phyloP scores from a whole-genome alignment of 352 stramenopile species.

The Phytophthora citrophthora region DNA sequence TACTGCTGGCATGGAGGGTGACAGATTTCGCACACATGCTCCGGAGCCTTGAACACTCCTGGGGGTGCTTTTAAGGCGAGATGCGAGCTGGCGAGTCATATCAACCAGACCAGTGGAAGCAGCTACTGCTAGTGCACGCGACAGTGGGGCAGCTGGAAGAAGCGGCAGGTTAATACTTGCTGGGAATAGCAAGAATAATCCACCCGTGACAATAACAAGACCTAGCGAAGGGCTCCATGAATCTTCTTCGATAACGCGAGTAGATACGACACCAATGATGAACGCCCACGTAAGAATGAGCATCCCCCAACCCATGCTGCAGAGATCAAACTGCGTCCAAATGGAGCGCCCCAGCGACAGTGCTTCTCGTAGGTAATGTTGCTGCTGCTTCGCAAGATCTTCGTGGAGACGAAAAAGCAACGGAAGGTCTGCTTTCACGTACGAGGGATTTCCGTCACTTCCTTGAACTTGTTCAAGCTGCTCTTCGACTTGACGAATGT shows the following conservation, averaged over 20 bases:
- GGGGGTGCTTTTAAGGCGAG: neutral
- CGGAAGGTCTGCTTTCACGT: conserved; percentile 35
- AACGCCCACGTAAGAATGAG: conserved; percentile 54
- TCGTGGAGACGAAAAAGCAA: conserved; percentile 43
- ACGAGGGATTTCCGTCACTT: neutral
- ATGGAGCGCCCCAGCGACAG: conserved; percentile 72
- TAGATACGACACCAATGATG: conserved; percentile 23
- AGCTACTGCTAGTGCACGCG: conserved; percentile 32
- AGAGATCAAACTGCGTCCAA: conserved; percentile 90
- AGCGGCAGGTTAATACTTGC: conserved; percentile 33
- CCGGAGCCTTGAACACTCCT: neutral
- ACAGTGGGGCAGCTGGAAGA: conserved; percentile 36
- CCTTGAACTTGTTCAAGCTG: conserved; percentile 31
- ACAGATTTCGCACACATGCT: neutral
- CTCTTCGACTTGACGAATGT: conserved; percentile 39
- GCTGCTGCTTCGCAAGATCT: conserved; percentile 45
- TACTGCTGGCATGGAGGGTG: conserved; percentile 17
- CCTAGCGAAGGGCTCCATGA: conserved; percentile 15
- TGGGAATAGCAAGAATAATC: conserved; percentile 28
- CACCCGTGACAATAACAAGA: conserved; percentile 8
- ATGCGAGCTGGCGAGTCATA: conserved; percentile 22
- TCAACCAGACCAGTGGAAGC: conserved; percentile 26
- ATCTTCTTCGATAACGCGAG: neutral
- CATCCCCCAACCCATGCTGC: conserved; percentile 74
- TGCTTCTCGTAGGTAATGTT: conserved; percentile 71